Evolutionary conservation across 2,329 filamentous ascomycete genomes (phyloP), one percentile per base, ranked within the genome.

Genomic region (Penicillium sp.): DNA sequence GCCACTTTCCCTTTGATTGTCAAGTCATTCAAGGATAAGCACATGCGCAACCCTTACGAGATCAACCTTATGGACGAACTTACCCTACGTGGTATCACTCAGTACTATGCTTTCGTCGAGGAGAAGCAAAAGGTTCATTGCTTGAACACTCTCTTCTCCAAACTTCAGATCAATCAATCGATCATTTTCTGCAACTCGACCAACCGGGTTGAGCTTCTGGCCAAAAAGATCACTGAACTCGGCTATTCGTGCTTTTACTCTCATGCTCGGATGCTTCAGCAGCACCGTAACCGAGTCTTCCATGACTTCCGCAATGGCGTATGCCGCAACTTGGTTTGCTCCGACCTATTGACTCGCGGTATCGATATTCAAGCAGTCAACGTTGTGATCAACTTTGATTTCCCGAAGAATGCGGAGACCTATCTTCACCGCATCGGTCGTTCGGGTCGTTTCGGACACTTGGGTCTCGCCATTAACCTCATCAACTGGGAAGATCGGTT

Each of bases 121-220:
- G 94, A 99, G 80, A 97, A 97, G 80, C 91, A 97, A 75, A 99
- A 99, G 80, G 94, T 99, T 21, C 95, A 99, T 80, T 99, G 94
- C 76, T 81, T 99, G 65, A 99, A 99, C 81, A 99, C 94, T 0
- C 88, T 99, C 63, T 99, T 99, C 82, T 97, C 93, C 68, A 96
- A 97, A 78, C 86, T 99, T 17, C 93, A 99, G 78, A 99, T 99
- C 80, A 99, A 99, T 80, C 94, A 99, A 81, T 99, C 95, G 62
- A 99, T 99, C 80, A 99, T 99, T 75, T 99, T 99, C 81, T 99
- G 94, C 81, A 99, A 99, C 79, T 99, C 94, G 41, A 99, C 94
- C 54, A 97, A 97, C 77, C 91, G 94, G 65, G 94, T 99, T 60
- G 94, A 99, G 78, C 84, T 99, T 53, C 85, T 99, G 27, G 94